Base-by-base conservation (phyloP, 2,329 filamentous ascomycete genomes). In the Paraconiothyrium sp. region DNA sequence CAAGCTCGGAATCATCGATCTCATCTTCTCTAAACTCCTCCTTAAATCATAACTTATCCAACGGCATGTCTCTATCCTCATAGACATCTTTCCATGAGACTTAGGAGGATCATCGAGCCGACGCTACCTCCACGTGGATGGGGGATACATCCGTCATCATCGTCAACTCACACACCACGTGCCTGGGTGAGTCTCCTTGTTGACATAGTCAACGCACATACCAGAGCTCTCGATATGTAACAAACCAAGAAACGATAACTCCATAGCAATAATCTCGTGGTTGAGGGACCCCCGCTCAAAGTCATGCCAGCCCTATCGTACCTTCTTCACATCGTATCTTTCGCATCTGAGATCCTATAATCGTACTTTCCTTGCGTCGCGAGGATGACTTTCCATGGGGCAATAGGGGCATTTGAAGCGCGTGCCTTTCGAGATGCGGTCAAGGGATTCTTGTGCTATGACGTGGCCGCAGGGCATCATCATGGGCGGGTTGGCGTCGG, bases 391-490 rank as follows among this genome's bases (percentile, higher is more conserved):
- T 79, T 98, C 94, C 34, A 83, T 88, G 0, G 95, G 95, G 75
- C 95, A 99, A 76, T 99, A 99, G 0, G 95, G 95, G 73, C 95
- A 99, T 79, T 99, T 99, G 84, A 96, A 96, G 62, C 90, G 84
- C 46, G 83, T 86, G 0, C 90, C 90, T 80, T 96, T 97, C 58
- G 89, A 89, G 46, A 98, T 84, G 73, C 89, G 89, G 62, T 91
- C 88, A 54, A 99, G 81, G 37, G 90, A 93, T 73, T 97, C 94
- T 66, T 89, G 87, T 20, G 93, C 94, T 62, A 99, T 90, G 56
- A 97, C 94, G 80, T 99, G 95, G 6, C 95, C 94, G 74, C 95
- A 99, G 0, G 92, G 92, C 74, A 99, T 89, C 87, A 97, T 95
- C 91, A 98, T 96, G 1, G 95, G 93, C 11, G 95, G 95, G 77